Conservation (phyloP, 805 yeast genomes). For the Yarrowia divulgata region DNA sequence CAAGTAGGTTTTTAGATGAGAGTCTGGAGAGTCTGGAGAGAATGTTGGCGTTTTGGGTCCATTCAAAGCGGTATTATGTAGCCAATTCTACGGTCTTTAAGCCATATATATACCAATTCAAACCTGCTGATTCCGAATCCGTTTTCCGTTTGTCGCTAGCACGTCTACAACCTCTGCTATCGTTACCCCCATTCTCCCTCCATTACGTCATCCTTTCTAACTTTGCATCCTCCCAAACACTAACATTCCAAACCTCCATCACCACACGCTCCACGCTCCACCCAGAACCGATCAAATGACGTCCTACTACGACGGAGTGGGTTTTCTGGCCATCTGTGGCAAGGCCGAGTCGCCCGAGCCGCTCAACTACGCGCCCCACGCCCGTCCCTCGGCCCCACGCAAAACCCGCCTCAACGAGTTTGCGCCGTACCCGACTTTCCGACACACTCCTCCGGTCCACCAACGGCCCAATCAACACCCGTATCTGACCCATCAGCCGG, state of each 20-base stretch:
- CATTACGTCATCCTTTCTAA: not conserved
- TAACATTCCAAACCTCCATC: not conserved
- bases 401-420: constrained; percentile 9
- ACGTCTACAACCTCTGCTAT: not conserved
- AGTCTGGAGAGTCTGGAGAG: too few relatives aligned
- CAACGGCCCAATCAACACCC: constrained; percentile 36
- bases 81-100: too few relatives aligned
- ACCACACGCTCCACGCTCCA: constrained; percentile 16
- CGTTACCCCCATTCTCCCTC: not conserved
- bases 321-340: constrained; percentile 53
- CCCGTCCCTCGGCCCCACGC: not conserved
- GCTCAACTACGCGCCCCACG: constrained; percentile 42
- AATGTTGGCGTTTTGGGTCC: too few relatives aligned
- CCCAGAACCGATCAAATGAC: not conserved
- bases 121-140: too few relatives aligned
- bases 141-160: too few relatives aligned
- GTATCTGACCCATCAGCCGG: constrained; percentile 35
- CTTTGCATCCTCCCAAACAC: constrained; percentile 8
- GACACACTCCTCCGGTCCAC: not conserved
- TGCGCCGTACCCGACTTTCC: constrained; percentile 29
- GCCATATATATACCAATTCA: too few relatives aligned
- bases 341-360: constrained; percentile 52
- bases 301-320: constrained; percentile 52
- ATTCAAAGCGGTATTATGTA: too few relatives aligned
- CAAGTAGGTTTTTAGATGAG: too few relatives aligned